phyloP scores from a whole-genome alignment of 1,284 basidiomycete genomes.

The Tilletia caries region DNA sequence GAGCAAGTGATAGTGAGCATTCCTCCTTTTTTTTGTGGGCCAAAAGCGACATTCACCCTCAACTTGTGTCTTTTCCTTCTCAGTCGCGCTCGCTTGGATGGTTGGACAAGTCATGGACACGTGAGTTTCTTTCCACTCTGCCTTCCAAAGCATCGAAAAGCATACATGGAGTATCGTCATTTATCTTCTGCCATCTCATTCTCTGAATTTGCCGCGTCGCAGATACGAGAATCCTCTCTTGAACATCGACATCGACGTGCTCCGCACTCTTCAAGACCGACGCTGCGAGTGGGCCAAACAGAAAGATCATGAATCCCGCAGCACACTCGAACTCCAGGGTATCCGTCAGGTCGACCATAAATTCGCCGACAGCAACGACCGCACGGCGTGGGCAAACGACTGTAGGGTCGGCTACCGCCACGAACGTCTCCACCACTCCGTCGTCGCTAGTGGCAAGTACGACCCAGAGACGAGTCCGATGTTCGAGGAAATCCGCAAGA shows the following conservation, averaged over 20 bases:
- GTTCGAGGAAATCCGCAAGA: slow-evolving; percentile 23
- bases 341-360: slow-evolving; percentile 10
- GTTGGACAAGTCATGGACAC: slow-evolving; percentile 34
- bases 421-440: slow-evolving; percentile 34
- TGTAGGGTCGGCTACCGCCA: slow-evolving; percentile 19
- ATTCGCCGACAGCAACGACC: background rate
- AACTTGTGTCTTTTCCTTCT: background rate
- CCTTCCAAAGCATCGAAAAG: too few relatives aligned
- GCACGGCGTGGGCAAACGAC: slow-evolving; percentile 26
- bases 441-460: slow-evolving; percentile 27
- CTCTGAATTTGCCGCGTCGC: too few relatives aligned
- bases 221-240: slow-evolving; percentile 11
- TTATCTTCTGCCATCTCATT: background rate
- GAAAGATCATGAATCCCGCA: slow-evolving; percentile 12
- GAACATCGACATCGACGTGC: slow-evolving; percentile 14
- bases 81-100: slow-evolving; percentile 47
- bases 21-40: too few relatives aligned
- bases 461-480: slow-evolving; percentile 14
- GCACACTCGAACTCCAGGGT: slow-evolving; percentile 2
- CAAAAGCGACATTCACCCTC: background rate
- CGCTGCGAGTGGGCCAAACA: slow-evolving; percentile 16
- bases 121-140: background rate
- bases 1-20: background rate
- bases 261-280: slow-evolving; percentile 15
- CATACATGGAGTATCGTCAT: too few relatives aligned